phyloP scores from a whole-genome alignment of 164 flowering plant species.

The Tetracentron sinense region DNA sequence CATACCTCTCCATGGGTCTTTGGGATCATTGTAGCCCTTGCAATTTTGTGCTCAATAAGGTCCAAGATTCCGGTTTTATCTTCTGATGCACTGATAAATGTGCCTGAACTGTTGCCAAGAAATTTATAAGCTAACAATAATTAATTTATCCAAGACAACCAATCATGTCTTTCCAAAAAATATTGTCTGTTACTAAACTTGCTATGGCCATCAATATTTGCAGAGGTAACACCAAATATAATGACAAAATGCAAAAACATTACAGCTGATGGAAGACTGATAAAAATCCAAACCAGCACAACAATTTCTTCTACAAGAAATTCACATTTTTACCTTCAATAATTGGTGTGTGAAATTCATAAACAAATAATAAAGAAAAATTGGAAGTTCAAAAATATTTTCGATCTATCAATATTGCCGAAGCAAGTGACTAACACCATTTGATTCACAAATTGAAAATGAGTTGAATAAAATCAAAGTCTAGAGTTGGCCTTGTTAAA shows the following conservation, averaged over 20 bases:
- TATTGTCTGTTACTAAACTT: not conserved
- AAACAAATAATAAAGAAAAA: no score
- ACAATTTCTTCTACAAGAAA: not conserved
- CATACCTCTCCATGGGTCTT: slow-evolving; percentile 78
- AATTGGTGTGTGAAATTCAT: not conserved
- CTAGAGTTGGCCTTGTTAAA: no score
- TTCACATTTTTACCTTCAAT: not conserved
- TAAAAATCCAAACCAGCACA: not conserved
- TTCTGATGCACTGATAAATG: slow-evolving; percentile 71
- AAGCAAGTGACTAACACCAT: no score
- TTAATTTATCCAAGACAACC: not conserved
- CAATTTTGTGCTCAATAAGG: slow-evolving; percentile 76
- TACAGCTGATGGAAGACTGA: not conserved
- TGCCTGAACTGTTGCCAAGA: slow-evolving; percentile 66
- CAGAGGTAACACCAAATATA: not conserved
- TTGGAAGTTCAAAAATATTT: no score
- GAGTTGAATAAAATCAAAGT: no score
- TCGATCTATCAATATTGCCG: not conserved
- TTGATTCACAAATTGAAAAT: no score
- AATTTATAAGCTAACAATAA: not conserved
- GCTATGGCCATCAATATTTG: not conserved
- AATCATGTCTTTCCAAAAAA: not conserved
- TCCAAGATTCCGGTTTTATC: slow-evolving; percentile 75
- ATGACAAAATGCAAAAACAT: not conserved
- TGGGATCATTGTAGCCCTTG: slow-evolving; percentile 83